Percentiles rank a stretch among this genome's conserved stretches.
These are phyloP conservation scores for Pelargonium cotyledonis DNA, from an alignment of 441 rosid genomes.

Conservation along the genomic window DNA sequence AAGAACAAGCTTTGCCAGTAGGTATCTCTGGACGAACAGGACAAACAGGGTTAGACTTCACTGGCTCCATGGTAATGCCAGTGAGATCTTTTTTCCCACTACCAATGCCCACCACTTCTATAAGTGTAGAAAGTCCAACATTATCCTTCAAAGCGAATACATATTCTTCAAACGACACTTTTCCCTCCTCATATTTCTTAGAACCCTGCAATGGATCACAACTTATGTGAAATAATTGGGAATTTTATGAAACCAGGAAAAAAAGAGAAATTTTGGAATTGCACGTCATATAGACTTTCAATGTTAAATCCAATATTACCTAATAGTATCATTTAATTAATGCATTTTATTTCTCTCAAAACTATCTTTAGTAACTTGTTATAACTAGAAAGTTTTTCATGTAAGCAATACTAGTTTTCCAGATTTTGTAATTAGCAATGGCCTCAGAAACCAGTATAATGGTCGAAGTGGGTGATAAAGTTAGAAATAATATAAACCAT, in stretches of 20 bases:
- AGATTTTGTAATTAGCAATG: too few species aligned
- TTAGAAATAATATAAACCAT: too few species aligned
- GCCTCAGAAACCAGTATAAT: too few species aligned
- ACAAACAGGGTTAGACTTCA: constrained; percentile 36
- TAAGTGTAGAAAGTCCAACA: constrained; percentile 40
- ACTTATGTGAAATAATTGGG: constrained; percentile 5
- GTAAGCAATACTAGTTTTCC: too few species aligned
- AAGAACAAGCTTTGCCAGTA: constrained; percentile 58
- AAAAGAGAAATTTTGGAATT: not conserved
- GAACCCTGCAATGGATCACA: constrained; percentile 38
- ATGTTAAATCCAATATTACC: too few species aligned
- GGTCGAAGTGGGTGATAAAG: too few species aligned
- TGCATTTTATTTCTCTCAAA: too few species aligned
- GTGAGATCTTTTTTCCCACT: constrained; percentile 76
- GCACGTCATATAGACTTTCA: too few species aligned
- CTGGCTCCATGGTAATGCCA: constrained; percentile 45
- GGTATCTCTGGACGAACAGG: constrained; percentile 45
- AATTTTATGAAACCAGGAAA: not conserved
- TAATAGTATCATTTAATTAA: too few species aligned
- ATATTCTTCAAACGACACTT: constrained; percentile 53
- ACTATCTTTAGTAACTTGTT: too few species aligned
- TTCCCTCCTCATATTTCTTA: constrained; percentile 53
- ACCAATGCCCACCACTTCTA: constrained; percentile 69
- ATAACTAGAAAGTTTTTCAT: too few species aligned
- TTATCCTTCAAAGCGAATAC: constrained; percentile 44